A percentile compares a stretch with the other conserved stretches of the same genome.
These are phyloP conservation scores for Epichloe hybrida DNA, from an alignment of 2,329 filamentous ascomycete genomes.

Conservation along the genomic window DNA sequence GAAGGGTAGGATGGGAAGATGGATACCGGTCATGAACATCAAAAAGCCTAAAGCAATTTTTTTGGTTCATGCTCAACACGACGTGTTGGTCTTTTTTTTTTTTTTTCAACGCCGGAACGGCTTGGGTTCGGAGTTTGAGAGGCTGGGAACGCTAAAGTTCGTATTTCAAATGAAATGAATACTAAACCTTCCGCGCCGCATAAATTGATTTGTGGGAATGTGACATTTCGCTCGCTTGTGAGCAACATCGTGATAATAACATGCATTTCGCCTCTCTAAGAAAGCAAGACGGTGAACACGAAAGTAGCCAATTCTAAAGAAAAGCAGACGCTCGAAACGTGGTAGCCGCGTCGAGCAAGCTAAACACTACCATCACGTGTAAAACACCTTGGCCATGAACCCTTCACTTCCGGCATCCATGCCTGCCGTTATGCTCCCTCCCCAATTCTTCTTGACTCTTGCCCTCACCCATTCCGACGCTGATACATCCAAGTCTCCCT, in stretches of 20 bases:
- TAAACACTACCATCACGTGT: background rate
- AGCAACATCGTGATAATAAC: background rate
- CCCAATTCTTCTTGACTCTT: constrained; percentile 3
- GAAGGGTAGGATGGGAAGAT: background rate
- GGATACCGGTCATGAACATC: background rate
- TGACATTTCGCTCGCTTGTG: background rate
- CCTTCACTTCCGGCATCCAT: background rate
- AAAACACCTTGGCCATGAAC: constrained; percentile 4
- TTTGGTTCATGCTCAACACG: background rate
- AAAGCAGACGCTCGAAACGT: no score
- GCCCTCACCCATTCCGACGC: constrained; percentile 3
- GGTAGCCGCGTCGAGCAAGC: no score
- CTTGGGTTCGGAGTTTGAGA: constrained; percentile 29
- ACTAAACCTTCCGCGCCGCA: constrained; percentile 15
- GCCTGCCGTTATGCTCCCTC: background rate
- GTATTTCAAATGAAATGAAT: constrained; percentile 24
- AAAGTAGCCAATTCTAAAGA: background rate
- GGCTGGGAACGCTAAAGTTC: constrained; percentile 23
- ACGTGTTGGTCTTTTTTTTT: background rate
- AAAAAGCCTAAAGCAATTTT: background rate
- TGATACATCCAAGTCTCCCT: constrained; percentile 1
- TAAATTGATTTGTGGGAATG: background rate
- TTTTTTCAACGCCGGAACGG: constrained; percentile 2
- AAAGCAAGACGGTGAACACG: background rate
- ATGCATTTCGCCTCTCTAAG: background rate